Base-by-base conservation (phyloP, 768 basidiomycete genomes). In the Termitomyces sp. region DNA sequence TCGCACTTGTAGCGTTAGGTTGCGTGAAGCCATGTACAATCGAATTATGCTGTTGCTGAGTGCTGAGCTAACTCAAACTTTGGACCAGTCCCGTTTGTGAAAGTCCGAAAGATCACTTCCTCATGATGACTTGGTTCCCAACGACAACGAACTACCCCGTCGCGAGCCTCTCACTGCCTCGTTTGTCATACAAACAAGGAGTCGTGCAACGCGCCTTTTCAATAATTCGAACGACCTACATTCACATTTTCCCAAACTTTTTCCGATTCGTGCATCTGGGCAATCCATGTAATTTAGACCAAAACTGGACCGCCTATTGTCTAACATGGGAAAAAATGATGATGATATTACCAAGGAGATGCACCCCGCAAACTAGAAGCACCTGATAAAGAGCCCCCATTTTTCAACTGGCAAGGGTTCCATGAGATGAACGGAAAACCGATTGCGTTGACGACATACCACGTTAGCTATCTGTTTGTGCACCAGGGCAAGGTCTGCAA, bases 391-490 rank as follows among this genome's bases (percentile, higher is more conserved):
- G 74, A 69, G 10, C 76, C 73, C 26, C 76, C 75, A 49, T 75
- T 68, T 46, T 66, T 71, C 28, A 78, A 67, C 77, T 78, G 63
- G 35, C 46, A 44, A 24, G 9, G 54, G n/a, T 13, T 35, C n/a
- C 18, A 6, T 48, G 30, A 47, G 20, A 46, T 16, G 8, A 24
- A 16, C n/a, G 13, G 51, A 10, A 43, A 44, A 3, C 18, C 30
- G 3, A 74, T 77, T 70, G 16, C 11, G 22, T 35, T 28, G 28
- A 41, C 5, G 1, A 40, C 57, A 49, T 56, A 83, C 80, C 38
- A 76, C 75, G 59, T 69, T 69, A 14, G 75, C 65, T 54, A 83
- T 82, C 61, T 82, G 80, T 61, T 71, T 76, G 64, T 82, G 80
- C 8, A 82, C 60, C 20, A 80, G 56, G 28, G 80, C 79, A 52